These are phyloP conservation scores for Adansonia rubrostipa DNA, from an alignment of 441 rosid genomes.

Conservation along the genomic window DNA sequence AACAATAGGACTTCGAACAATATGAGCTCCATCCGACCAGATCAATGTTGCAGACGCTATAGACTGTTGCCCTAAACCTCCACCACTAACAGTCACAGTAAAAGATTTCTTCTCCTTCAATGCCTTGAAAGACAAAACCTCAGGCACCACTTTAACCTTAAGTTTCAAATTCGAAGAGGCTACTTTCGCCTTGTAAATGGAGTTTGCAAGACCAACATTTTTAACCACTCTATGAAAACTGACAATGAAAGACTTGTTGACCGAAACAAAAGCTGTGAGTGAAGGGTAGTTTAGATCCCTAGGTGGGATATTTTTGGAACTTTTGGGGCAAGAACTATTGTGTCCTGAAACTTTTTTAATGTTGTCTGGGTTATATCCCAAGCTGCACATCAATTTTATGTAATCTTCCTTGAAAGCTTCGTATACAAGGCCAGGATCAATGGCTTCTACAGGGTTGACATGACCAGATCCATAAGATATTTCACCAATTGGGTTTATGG, in stretches of 20 bases:
- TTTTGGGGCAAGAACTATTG: slow-evolving; percentile 44
- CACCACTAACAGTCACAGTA: slow-evolving; percentile 45
- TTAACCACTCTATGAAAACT: slow-evolving; percentile 39
- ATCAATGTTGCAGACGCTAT: slow-evolving; percentile 49
- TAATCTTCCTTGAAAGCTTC: slow-evolving; percentile 40
- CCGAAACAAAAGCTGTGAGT: slow-evolving; percentile 15
- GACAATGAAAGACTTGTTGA: not conserved
- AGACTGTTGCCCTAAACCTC: slow-evolving; percentile 11
- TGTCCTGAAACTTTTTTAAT: slow-evolving; percentile 36
- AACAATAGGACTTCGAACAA: slow-evolving; percentile 56
- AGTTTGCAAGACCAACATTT: slow-evolving; percentile 38
- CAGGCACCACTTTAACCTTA: slow-evolving; percentile 33
- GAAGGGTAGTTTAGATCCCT: slow-evolving; percentile 43
- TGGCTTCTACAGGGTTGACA: slow-evolving; percentile 37
- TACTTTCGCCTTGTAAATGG: slow-evolving; percentile 35
- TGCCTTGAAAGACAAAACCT: slow-evolving; percentile 34
- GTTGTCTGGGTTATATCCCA: slow-evolving; percentile 23
- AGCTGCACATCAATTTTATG: slow-evolving; percentile 36
- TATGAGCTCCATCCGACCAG: slow-evolving; percentile 49
- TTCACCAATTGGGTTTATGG: slow-evolving; percentile 21
- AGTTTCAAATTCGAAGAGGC: slow-evolving; percentile 18
- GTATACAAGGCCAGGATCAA: slow-evolving; percentile 44
- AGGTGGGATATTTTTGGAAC: slow-evolving; percentile 28
- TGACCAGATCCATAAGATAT: slow-evolving; percentile 48
- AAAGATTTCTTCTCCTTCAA: slow-evolving; percentile 52